Evolutionary conservation across 192 early-diverging fungal genomes (phyloP), one percentile per base, ranked within the genome.

Genomic region (Mycoemilia scoparia): DNA sequence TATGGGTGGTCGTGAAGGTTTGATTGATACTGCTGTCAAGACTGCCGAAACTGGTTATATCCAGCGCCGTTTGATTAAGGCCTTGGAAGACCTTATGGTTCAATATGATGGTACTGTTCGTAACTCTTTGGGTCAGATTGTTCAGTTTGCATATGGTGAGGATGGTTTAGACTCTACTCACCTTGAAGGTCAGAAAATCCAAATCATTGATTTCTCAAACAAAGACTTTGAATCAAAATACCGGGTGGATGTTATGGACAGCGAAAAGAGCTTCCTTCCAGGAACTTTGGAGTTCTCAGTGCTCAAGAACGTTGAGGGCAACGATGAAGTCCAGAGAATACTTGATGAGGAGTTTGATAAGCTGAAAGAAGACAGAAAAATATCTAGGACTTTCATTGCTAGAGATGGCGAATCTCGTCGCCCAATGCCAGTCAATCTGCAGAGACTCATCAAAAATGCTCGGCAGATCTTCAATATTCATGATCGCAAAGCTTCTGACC

Each of bases 11-110:
- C 87, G 93, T 68, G 93, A 98, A 74, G 93, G 93, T 65, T 61
- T 97, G 57, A 96, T 93, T 49, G 93, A 97, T 64, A 97, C 93
- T 16, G 93, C 93, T 47, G 90, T 97, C 40, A 96, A 98, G 65
- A 87, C 91, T 11, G 90, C 93, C n/a, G 90, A 95, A 52, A 93
- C 93, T 2, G 93, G 93, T 17, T 98, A 98, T 54, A 93, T 98
- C 37, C 93, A 98, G 60, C 88, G 93, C 48, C 84, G 93, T 61
- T 60, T 98, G 39, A 79, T 98, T 35, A 98, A 98, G 66, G 87
- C 90, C 10, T 55, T 98, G 43, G 93, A 98, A 57, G 93, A 95
- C 69, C 76, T 93, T 16, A 88, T 86, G 80, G 87, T 86, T 33
- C 78, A 93, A 55, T 96, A 95, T 40, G 93, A 98, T 57, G 88